These are phyloP conservation scores for Neoarthrinium moseri DNA, from an alignment of 2,329 filamentous ascomycete genomes.

Conservation along the genomic window DNA sequence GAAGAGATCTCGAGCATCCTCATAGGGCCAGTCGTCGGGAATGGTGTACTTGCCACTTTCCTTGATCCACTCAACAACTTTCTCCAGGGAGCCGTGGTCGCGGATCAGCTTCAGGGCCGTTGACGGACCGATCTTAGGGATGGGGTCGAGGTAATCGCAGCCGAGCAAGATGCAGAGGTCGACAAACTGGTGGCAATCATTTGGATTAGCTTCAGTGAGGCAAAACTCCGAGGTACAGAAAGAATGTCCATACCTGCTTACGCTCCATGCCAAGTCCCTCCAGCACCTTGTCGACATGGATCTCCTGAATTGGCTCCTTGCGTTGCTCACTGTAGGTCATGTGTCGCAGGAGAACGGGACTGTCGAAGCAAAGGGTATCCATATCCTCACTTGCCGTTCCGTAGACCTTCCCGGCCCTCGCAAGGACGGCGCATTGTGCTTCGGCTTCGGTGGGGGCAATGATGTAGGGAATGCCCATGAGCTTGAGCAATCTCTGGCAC, in stretches of 20 bases:
- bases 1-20: constrained; percentile 89
- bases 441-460: constrained; percentile 96
- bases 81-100: constrained; percentile 85
- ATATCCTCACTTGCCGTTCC: constrained; percentile 97
- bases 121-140: constrained; percentile 89
- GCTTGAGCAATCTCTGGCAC: constrained; percentile 83
- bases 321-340: constrained; percentile 96
- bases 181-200: constrained; percentile 75
- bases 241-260: constrained; percentile 60
- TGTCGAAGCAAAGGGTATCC: constrained; percentile 95
- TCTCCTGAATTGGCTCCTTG: constrained; percentile 97
- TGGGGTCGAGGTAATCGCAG: constrained; percentile 95
- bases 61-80: constrained; percentile 78
- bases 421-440: constrained; percentile 90
- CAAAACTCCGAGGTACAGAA: no score
- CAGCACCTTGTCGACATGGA: constrained; percentile 82
- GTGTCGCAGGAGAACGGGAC: constrained; percentile 86
- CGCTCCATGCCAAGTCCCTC: constrained; percentile 86
- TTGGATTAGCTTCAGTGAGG: no score
- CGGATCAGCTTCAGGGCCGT: constrained; percentile 93
- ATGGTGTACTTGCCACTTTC: constrained; percentile 79
- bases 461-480: constrained; percentile 96
- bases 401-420: constrained; percentile 90
- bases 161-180: constrained; percentile 96
- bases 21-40: constrained; percentile 95